Percentiles rank a stretch among this genome's conserved stretches.
Evolutionary conservation across 768 basidiomycete genomes (phyloP).

Genomic region (Leucogyrophana mollusca): DNA sequence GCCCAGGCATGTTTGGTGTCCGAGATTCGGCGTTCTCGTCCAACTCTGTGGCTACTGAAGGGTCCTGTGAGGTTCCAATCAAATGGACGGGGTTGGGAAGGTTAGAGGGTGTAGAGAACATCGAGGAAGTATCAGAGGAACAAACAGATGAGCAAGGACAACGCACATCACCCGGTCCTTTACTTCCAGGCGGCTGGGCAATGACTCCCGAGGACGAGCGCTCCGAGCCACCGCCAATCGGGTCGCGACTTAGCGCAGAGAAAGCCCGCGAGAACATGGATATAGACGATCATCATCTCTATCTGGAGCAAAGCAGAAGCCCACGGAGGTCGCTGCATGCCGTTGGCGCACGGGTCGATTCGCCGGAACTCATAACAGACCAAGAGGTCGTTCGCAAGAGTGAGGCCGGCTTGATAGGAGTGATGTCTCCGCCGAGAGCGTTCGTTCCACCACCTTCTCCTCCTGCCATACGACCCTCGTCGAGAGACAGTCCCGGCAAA

Average conservation of each 20-base stretch:
- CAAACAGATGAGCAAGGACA: slow-evolving; percentile 23
- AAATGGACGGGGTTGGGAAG: slow-evolving; percentile 56
- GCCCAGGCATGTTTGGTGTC: slow-evolving; percentile 51
- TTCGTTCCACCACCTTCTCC: slow-evolving; percentile 13
- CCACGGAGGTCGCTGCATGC: slow-evolving; percentile 44
- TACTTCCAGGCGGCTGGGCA: slow-evolving; percentile 57
- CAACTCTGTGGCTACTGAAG: slow-evolving; percentile 40
- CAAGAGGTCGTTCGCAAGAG: slow-evolving; percentile 52
- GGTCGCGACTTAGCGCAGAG: slow-evolving; percentile 16
- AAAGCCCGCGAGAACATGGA: no score
- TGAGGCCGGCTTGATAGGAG: slow-evolving; percentile 58
- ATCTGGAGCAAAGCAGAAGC: slow-evolving; percentile 22
- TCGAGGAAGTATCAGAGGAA: slow-evolving; percentile 32
- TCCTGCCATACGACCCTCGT: slow-evolving; percentile 20
- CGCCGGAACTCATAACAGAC: slow-evolving; percentile 50
- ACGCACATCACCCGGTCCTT: slow-evolving; percentile 31
- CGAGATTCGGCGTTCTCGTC: slow-evolving; percentile 65
- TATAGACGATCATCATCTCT: slow-evolving; percentile 23
- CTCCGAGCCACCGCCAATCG: slow-evolving; percentile 18
- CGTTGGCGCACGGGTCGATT: slow-evolving; percentile 48
- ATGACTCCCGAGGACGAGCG: slow-evolving; percentile 52
- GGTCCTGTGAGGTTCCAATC: slow-evolving; percentile 52
- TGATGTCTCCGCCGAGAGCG: slow-evolving; percentile 37
- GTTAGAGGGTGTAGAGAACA: slow-evolving; percentile 37
- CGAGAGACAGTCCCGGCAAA: slow-evolving; percentile 22